phyloP scores from a whole-genome alignment of 768 basidiomycete genomes.

The Trametes villosa region DNA sequence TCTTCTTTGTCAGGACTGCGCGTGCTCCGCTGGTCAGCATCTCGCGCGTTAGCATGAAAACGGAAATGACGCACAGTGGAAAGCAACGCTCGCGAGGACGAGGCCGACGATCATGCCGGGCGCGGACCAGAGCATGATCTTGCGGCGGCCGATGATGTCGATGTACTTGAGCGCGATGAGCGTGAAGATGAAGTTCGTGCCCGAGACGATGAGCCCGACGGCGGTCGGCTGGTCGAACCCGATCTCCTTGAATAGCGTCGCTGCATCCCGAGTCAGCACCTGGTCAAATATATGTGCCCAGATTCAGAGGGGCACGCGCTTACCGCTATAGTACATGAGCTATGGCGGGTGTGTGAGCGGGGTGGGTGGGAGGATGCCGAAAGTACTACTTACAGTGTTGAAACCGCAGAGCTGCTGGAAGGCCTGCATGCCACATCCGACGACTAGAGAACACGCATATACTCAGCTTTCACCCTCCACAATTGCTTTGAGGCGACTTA shows the following conservation, averaged over 20 bases:
- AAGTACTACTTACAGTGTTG: slow-evolving; percentile 61
- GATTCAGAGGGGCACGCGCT: neutral
- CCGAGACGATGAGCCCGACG: slow-evolving; percentile 77
- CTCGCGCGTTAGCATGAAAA: neutral
- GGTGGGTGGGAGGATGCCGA: neutral
- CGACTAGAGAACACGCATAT: slow-evolving; percentile 21
- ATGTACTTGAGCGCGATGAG: slow-evolving; percentile 76
- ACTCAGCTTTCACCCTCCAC: too few species aligned
- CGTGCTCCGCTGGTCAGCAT: neutral
- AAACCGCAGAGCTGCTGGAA: slow-evolving; percentile 86
- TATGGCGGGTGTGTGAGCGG: neutral
- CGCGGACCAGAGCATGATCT: slow-evolving; percentile 70
- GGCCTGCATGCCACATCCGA: slow-evolving; percentile 81
- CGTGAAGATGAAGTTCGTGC: slow-evolving; percentile 81
- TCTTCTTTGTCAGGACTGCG: slow-evolving; percentile 62
- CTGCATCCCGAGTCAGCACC: slow-evolving; percentile 47
- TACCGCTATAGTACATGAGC: slow-evolving; percentile 36
- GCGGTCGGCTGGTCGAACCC: slow-evolving; percentile 85
- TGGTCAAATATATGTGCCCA: neutral
- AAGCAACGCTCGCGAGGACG: slow-evolving; percentile 63
- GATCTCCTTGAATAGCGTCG: slow-evolving; percentile 78
- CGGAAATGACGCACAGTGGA: slow-evolving; percentile 58
- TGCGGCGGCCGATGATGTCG: slow-evolving; percentile 69
- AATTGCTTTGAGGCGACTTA: slow-evolving; percentile 45
- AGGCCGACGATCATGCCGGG: slow-evolving; percentile 77